These are phyloP conservation scores for Phytophthora pseudosyringae DNA, from an alignment of 352 stramenopile species.

Conservation along the genomic window DNA sequence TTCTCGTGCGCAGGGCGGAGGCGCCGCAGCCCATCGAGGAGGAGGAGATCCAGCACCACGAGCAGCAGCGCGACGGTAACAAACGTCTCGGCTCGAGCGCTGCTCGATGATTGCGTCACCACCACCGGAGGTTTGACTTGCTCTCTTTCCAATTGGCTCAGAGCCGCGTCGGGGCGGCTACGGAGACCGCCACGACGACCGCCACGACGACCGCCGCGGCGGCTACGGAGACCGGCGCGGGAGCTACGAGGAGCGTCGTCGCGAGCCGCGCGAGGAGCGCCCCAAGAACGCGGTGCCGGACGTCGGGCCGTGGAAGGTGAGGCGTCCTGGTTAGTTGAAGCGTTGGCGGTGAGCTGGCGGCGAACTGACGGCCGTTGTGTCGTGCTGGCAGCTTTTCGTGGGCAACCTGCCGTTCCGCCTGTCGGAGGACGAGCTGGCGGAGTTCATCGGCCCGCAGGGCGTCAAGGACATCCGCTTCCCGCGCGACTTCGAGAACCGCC, in stretches of 20 bases:
- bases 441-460: conserved; percentile 64
- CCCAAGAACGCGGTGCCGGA: conserved; percentile 84
- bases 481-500: conserved; percentile 67
- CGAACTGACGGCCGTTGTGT: conserved; percentile 4
- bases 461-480: conserved; percentile 79
- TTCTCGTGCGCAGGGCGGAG: conserved; percentile 31
- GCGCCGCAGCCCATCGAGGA: conserved; percentile 43
- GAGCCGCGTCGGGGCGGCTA: conserved; percentile 28
- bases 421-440: conserved; percentile 71
- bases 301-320: conserved; percentile 79
- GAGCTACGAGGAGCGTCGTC: conserved; percentile 50
- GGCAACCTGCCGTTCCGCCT: conserved; percentile 84
- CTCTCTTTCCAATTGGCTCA: conserved; percentile 15
- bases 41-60: conserved; percentile 43
- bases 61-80: conserved; percentile 43
- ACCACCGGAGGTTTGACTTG: conserved; percentile 6
- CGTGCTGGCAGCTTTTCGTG: conserved; percentile 62
- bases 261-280: conserved; percentile 51
- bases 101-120: background rate
- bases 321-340: background rate
- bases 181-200: conserved; percentile 11
- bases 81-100: too few relatives aligned
- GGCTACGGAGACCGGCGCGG: conserved; percentile 33
- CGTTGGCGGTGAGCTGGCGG: background rate
- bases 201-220: conserved; percentile 24